Base-by-base conservation (phyloP, 2,329 filamentous ascomycete species). In the Aspergillus sp. region DNA sequence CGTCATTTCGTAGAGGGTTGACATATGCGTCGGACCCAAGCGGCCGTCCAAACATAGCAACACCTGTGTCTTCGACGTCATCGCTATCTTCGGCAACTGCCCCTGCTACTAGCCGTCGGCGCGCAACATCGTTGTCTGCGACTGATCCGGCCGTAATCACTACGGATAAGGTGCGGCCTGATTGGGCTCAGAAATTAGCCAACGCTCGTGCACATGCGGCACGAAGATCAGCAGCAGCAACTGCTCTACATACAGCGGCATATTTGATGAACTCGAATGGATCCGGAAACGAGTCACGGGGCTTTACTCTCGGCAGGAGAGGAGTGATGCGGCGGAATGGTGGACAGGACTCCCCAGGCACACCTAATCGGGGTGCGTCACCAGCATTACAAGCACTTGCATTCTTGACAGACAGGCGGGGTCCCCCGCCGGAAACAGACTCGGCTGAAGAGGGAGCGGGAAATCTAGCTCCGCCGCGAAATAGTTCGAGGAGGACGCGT, bases 171-270 rank as follows among this genome's bases (percentile, higher is more conserved):
- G 88, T 99, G 52, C 89, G 95, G 15, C 95, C 95, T 0, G 95
- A 99, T 67, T 99, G 95, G 95, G 86, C 91, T 0, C 88, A 89
- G 57, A 99, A 98, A 73, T 80, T 99, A 51, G 86, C 90, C 12
- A 85, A 90, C 66, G 93, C 93, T 56, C 86, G 92, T 54, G 88
- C 91, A 5, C 91, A 97, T 71, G 89, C 92, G 61, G 86, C 95
- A 5, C 84, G 95, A 58, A 83, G 95, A 63, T 91, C 95, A 22
- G 95, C 95, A 1, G 95, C 95, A 0, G 95, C 95, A 0, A 98
- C 95, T 0, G 93, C 95, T 15, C 78, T 98, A 4, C 95, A 99
- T 66, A 96, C 95, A 27, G 95, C 95, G 5, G 95, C 95, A 0
- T 98, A 98, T 71, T 79, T 98, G 51, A 91, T 96, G 79, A 87